Evolutionary conservation across 495 filamentous ascomycete genomes (phyloP), one percentile per base, ranked within the genome.

Genomic region (Tuber umbilicatum): DNA sequence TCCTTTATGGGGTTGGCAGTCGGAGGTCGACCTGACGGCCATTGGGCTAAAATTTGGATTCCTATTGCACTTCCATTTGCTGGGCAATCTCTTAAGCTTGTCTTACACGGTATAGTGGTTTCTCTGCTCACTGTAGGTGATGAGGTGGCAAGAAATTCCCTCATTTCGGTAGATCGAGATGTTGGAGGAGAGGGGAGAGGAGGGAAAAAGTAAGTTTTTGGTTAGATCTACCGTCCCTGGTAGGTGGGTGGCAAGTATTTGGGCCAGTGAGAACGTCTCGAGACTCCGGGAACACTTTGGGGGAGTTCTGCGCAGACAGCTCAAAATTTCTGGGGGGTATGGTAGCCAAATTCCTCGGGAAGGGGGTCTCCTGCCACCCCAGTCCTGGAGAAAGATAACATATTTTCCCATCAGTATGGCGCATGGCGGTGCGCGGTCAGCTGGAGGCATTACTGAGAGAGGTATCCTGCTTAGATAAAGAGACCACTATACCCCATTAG

Each of bases 111-210:
- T 35, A 19, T 31, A 35, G 4, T 27, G 35, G 55, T 64, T 35
- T 64, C 2, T 16, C 35, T 17, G 14, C 27, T 27, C 5, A 64
- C 55, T 17, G 14, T 2, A 12, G 16, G 27, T 64, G 55, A 35
- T 64, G 55, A 64, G 55, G 55, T 64, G 55, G 55, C 55, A 64
- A 19, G 27, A 64, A 64, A 64, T 64, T 64, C 31, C 55, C 55
- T 64, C 55, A 64, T 35, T 64, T 64, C 55, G 14, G 55, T 35
- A 35, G 55, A 64, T 64, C 55, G 4, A 64, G 31, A 64, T 4
- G 27, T 3, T 5, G 3, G 12, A 4, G 50, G 21, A 31, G n/a
- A 40, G 17, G 4, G 42, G 5, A 14, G 14, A 43, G 17, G 10
- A 43, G 23, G 23, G 47, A 27, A 31, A 31, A 60, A 14, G 3